Base-by-base conservation (phyloP, 2,329 filamentous ascomycete species). In the Hypoxylon sp. region DNA sequence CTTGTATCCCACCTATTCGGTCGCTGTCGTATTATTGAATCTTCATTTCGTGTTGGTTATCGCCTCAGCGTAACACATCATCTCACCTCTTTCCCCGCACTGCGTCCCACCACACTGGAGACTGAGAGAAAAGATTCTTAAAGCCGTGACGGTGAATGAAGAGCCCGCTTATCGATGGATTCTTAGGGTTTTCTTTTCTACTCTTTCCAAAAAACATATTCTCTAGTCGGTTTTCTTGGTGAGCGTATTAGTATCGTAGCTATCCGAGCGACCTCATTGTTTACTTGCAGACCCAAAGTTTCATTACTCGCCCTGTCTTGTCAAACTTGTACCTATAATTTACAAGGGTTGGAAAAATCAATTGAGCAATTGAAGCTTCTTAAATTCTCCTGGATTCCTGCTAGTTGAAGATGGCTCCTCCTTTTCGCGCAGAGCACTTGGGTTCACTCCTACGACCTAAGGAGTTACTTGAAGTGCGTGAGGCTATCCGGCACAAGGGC, bases 351-450 rank as follows among this genome's bases (percentile, higher is more conserved):
- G n/a, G 48, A 43, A 46, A 46, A 9, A 25, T 45, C 2, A 36
- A 55, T 23, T 41, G n/a, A 30, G 21, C 11, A 59, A 45, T 28
- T 48, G n/a, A 19, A 30, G 45, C 2, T 13, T 30, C 30, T 28
- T 10, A 32, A n/a, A 10, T 17, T 57, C 5, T 48, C 23, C n/a
- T 57, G 34, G 2, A 41, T 30, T 58, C 14, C 9, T 46, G 51
- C 14, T 10, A 43, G 19, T 19, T 60, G 6, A 69, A 64, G 23
- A 73, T 75, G 74, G 69, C 76, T 13, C 82, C 82, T 19, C 91
- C 91, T 32, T 93, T 92, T 83, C 86, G 91, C 74, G 91, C 91
- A 53, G 91, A 93, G 83, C 91, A 93, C 74, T 84, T 93, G 73
- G 91, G 91, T 73, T 93, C 90, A 13, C 83, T 93, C 32, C 86